A percentile compares a stretch with the other conserved stretches of the same genome.
Evolutionary conservation across 108 stramenopile species (phyloP).

Genomic region (Stephanodiscus triporus): DNA sequence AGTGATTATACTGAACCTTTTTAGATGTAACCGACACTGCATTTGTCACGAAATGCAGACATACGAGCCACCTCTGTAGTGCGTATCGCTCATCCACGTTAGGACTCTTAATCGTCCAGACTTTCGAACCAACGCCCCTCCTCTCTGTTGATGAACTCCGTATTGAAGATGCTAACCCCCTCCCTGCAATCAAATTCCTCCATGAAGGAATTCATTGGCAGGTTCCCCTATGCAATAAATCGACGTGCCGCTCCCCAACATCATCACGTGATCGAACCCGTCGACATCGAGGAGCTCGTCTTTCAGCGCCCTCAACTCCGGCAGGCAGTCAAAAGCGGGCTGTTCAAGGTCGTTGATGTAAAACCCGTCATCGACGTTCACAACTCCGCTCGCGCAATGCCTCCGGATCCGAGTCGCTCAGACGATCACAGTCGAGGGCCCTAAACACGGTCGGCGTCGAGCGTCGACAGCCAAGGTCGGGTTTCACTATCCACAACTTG

Average conservation of each 20-base stretch:
- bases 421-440: slow-evolving; percentile 81
- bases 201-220: slow-evolving; percentile 55
- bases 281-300: slow-evolving; percentile 57
- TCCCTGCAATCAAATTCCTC: slow-evolving; percentile 59
- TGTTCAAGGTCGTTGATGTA: slow-evolving; percentile 86
- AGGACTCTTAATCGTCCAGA: slow-evolving; percentile 13
- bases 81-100: background rate
- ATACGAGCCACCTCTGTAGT: too few relatives aligned
- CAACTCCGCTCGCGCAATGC: slow-evolving; percentile 64
- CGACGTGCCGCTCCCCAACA: slow-evolving; percentile 87
- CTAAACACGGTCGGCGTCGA: slow-evolving; percentile 94
- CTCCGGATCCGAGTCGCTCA: slow-evolving; percentile 73
- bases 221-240: slow-evolving; percentile 88
- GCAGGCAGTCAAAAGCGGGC: slow-evolving; percentile 81
- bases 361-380: slow-evolving; percentile 51
- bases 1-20: too few relatives aligned
- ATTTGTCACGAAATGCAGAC: too few relatives aligned
- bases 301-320: slow-evolving; percentile 69
- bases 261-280: slow-evolving; percentile 83
- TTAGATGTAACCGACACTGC: too few relatives aligned
- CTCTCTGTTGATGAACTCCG: slow-evolving; percentile 62
- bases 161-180: slow-evolving; percentile 67
- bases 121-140: slow-evolving; percentile 45
- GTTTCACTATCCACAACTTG: slow-evolving; percentile 86
- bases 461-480: slow-evolving; percentile 83